These are phyloP conservation scores for Parasarocladium wereldwijsianum DNA, from an alignment of 2,329 filamentous ascomycete genomes.

Conservation along the genomic window DNA sequence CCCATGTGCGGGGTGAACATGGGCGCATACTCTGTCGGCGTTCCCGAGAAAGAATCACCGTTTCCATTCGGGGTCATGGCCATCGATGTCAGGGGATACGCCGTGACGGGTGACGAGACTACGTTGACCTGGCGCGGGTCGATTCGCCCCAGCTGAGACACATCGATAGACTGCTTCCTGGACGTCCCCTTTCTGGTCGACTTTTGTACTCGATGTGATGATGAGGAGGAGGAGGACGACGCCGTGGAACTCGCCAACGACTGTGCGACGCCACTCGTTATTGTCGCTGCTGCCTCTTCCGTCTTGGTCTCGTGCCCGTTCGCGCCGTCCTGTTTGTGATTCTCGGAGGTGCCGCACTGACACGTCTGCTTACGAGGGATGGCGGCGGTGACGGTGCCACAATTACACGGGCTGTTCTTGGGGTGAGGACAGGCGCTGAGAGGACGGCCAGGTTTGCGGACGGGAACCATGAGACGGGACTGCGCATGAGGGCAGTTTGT, in stretches of 20 bases:
- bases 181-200: constrained; percentile 17
- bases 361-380: constrained; percentile 45
- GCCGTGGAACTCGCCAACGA: constrained; percentile 18
- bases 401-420: constrained; percentile 44
- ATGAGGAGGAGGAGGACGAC: constrained; percentile 13
- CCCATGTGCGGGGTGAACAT: constrained; percentile 17
- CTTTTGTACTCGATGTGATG: constrained; percentile 27
- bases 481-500: constrained; percentile 58
- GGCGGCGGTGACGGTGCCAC: constrained; percentile 48
- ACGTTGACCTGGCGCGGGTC: constrained; percentile 37
- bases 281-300: constrained; percentile 9
- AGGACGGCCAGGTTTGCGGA: constrained; percentile 57
- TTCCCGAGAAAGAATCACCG: constrained; percentile 11
- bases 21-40: constrained; percentile 16
- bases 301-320: constrained; percentile 11
- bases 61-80: constrained; percentile 13
- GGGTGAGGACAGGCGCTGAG: constrained; percentile 56
- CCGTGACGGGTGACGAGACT: constrained; percentile 16
- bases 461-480: constrained; percentile 54
- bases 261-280: constrained; percentile 8
- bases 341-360: constrained; percentile 25
- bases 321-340: constrained; percentile 9
- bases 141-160: constrained; percentile 33
- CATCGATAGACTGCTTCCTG: constrained; percentile 36
- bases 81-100: constrained; percentile 10